Conservation (phyloP, 2,329 filamentous ascomycete genomes). For the Lachnellula occidentalis region DNA sequence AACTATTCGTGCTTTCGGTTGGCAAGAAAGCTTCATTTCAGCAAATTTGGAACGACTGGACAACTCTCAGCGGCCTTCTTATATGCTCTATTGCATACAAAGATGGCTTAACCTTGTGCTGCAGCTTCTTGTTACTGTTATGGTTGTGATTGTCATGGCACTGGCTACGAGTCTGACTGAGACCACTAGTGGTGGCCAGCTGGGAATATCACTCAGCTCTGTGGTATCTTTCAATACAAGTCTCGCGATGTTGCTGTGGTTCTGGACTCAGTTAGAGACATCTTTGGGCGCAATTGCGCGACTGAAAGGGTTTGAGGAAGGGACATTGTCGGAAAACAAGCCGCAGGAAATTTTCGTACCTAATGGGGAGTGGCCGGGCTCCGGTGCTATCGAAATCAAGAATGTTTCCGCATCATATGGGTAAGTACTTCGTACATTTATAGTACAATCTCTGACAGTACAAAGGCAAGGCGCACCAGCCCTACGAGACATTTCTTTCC, state of each 20-base stretch:
- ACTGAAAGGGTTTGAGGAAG: slow-evolving; percentile 45
- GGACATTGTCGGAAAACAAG: slow-evolving; percentile 36
- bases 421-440: slow-evolving; percentile 6
- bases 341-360: slow-evolving; percentile 5
- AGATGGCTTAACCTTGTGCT: slow-evolving; percentile 55
- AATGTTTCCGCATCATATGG: slow-evolving; percentile 21
- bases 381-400: slow-evolving; percentile 18
- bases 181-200: slow-evolving; percentile 12
- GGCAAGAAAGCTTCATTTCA: slow-evolving; percentile 33
- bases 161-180: slow-evolving; percentile 13
- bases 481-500: slow-evolving; percentile 32
- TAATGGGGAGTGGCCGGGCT: slow-evolving; percentile 16
- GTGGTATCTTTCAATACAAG: slow-evolving; percentile 17
- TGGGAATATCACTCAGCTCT: slow-evolving; percentile 18
- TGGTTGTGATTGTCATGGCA: slow-evolving; percentile 22
- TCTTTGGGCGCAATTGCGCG: slow-evolving; percentile 51
- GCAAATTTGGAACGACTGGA: slow-evolving; percentile 45
- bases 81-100: slow-evolving; percentile 52
- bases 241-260: slow-evolving; percentile 20
- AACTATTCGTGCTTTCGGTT: slow-evolving; percentile 42
- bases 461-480: slow-evolving; percentile 17
- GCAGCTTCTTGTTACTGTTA: slow-evolving; percentile 29
- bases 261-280: slow-evolving; percentile 54
- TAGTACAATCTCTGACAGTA: neutral
- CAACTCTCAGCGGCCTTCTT: slow-evolving; percentile 50